A percentile compares a stretch with the other conserved stretches of the same genome.
These are phyloP conservation scores for Patellifolia procumbens DNA, from an alignment of 179 eudicot species.

Conservation along the genomic window DNA sequence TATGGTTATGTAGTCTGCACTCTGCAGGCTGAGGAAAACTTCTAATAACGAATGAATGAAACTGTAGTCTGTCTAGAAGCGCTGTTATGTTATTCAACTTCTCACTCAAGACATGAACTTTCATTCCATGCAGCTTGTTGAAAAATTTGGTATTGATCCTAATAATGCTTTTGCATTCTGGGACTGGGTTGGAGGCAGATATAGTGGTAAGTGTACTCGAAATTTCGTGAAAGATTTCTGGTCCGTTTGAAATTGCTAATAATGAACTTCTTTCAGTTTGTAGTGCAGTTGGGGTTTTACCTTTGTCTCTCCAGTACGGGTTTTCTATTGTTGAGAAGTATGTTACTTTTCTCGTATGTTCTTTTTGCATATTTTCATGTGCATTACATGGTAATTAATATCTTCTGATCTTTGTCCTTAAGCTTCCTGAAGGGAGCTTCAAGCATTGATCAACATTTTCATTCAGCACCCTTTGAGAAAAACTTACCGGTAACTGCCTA, in stretches of 20 bases:
- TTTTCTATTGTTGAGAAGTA: conserved; percentile 89
- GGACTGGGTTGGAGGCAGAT: conserved; percentile 99
- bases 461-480: conserved; percentile 69
- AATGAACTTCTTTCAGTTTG: conserved; percentile 71
- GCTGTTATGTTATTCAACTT: not conserved
- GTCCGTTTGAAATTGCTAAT: conserved; percentile 8
- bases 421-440: conserved; percentile 97
- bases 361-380: not conserved
- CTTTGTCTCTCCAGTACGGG: conserved; percentile 96
- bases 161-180: conserved; percentile 98
- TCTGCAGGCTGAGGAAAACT: not conserved
- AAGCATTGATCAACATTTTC: conserved; percentile 89
- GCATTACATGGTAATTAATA: conserved; percentile 3
- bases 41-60: not conserved
- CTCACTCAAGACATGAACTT: conserved; percentile 3
- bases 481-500: conserved; percentile 76
- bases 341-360: conserved; percentile 23
- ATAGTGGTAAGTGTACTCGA: conserved; percentile 65
- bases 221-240: not conserved
- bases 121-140: conserved; percentile 74
- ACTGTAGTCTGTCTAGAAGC: conserved; percentile 4
- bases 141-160: conserved; percentile 96
- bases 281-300: conserved; percentile 98
- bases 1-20: not conserved
- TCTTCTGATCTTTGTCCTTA: conserved; percentile 17